A percentile compares a stretch with the other conserved stretches of the same genome.
These are phyloP conservation scores for Pythium aquatile DNA, from an alignment of 352 stramenopile genomes.

Conservation along the genomic window DNA sequence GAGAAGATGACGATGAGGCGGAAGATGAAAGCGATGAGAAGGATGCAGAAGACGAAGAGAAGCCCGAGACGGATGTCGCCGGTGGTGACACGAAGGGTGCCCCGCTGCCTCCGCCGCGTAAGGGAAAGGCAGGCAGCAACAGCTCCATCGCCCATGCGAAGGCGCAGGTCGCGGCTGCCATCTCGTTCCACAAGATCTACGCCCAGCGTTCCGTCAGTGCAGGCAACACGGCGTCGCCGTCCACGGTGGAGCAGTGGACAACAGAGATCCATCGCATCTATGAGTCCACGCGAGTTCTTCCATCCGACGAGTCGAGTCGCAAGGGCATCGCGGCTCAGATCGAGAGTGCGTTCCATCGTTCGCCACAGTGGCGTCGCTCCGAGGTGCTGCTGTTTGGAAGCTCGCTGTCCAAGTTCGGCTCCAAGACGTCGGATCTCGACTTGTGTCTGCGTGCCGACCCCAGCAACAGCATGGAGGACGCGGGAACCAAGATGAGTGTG, in stretches of 20 bases:
- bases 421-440: slow-evolving; percentile 70
- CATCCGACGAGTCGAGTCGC: slow-evolving; percentile 44
- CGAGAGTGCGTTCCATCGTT: slow-evolving; percentile 12
- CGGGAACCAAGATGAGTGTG: slow-evolving; percentile 27
- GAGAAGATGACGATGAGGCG: background rate
- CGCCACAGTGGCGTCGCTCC: slow-evolving; percentile 15
- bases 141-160: slow-evolving; percentile 14
- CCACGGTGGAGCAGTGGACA: slow-evolving; percentile 16
- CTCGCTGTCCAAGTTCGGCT: slow-evolving; percentile 74
- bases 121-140: slow-evolving; percentile 11
- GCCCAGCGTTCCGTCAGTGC: background rate
- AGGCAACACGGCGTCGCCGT: slow-evolving; percentile 8
- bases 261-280: slow-evolving; percentile 38
- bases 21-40: slow-evolving; percentile 1
- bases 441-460: slow-evolving; percentile 56
- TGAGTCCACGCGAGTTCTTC: slow-evolving; percentile 41
- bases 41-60: background rate
- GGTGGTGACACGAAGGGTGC: background rate
- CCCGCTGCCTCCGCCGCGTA: slow-evolving; percentile 3
- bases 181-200: slow-evolving; percentile 42
- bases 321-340: slow-evolving; percentile 18
- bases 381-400: slow-evolving; percentile 62
- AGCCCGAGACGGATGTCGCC: background rate
- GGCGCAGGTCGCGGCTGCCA: slow-evolving; percentile 42
- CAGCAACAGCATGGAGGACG: slow-evolving; percentile 8